Evolutionary conservation across 1,284 basidiomycete genomes (phyloP).

Genomic region (Puccinia horiana): DNA sequence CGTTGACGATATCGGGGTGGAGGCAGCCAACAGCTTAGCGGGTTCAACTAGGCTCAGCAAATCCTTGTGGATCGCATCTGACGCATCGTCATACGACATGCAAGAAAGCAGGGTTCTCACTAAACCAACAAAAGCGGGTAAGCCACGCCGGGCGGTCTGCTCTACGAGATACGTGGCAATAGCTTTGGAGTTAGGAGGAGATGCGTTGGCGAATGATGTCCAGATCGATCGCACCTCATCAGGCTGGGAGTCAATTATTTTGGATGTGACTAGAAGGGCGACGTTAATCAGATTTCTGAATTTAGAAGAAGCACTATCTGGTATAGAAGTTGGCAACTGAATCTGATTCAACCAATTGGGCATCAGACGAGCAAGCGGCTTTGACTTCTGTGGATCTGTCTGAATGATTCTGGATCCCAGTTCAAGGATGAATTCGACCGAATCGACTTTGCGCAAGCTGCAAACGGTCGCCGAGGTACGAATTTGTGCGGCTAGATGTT

Average conservation of each 20-base stretch:
- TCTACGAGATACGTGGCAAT: slow-evolving; percentile 43
- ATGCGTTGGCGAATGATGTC: slow-evolving; percentile 35
- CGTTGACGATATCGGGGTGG: background rate
- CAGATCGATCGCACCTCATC: slow-evolving; percentile 43
- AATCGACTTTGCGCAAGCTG: slow-evolving; percentile 10
- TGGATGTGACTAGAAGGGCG: slow-evolving; percentile 35
- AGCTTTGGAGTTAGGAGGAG: slow-evolving; percentile 26
- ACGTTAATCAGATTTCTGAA: slow-evolving; percentile 40
- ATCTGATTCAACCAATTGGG: slow-evolving; percentile 47
- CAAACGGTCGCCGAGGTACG: slow-evolving; percentile 31
- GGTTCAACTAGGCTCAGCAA: slow-evolving; percentile 34
- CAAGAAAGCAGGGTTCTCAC: slow-evolving; percentile 32
- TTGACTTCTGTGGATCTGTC: slow-evolving; percentile 33
- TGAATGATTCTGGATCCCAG: slow-evolving; percentile 42
- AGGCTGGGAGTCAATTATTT: slow-evolving; percentile 31
- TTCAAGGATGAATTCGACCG: slow-evolving; percentile 31
- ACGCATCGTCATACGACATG: slow-evolving; percentile 29
- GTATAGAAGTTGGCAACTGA: slow-evolving; percentile 18
- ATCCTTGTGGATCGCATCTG: slow-evolving; percentile 27
- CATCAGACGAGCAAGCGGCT: slow-evolving; percentile 33
- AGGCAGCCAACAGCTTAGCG: slow-evolving; percentile 37
- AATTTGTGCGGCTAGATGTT: slow-evolving; percentile 37
- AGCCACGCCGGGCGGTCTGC: slow-evolving; percentile 30
- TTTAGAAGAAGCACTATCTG: slow-evolving; percentile 33
- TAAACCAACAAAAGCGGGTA: slow-evolving; percentile 37